These are phyloP conservation scores for Flaveria robusta DNA, from an alignment of 129 eudicot species.

Conservation along the genomic window DNA sequence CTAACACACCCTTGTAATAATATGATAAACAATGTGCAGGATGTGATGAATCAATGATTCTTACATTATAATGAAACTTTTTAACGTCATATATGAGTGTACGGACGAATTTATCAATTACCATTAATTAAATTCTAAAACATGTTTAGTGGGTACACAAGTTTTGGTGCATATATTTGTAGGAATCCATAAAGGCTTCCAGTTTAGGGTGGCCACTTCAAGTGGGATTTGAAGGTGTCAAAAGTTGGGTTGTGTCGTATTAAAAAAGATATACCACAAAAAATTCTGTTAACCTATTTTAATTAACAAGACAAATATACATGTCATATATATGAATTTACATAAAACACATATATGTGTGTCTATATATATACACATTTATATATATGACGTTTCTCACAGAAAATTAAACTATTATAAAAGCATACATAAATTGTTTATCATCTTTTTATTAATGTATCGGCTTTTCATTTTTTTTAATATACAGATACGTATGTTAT, in stretches of 20 bases:
- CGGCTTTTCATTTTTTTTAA: too few relatives aligned
- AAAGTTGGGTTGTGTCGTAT: slow-evolving; percentile 11
- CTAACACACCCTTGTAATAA: background rate
- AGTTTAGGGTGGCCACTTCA: slow-evolving; percentile 27
- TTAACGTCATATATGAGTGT: background rate
- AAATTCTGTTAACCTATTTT: background rate
- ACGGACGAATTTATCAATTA: background rate
- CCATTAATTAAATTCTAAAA: background rate
- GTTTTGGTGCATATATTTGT: slow-evolving; percentile 38
- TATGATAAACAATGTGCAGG: background rate
- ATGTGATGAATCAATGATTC: background rate
- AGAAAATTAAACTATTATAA: too few relatives aligned
- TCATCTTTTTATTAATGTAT: too few relatives aligned
- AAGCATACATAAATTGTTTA: too few relatives aligned
- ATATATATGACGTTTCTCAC: too few relatives aligned
- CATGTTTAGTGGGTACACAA: slow-evolving; percentile 7
- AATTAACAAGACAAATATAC: background rate
- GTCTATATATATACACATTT: too few relatives aligned
- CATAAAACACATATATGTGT: background rate
- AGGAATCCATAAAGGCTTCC: slow-evolving; percentile 19
- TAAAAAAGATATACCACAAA: slow-evolving; percentile 10
- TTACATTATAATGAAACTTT: background rate
- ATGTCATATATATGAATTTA: background rate
- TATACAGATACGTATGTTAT: too few relatives aligned
- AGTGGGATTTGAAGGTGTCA: slow-evolving; percentile 30